Percentiles rank a stretch among this genome's conserved stretches.
Evolutionary conservation across 306 rosid species (phyloP).

Genomic region (Cicer yamashitae): DNA sequence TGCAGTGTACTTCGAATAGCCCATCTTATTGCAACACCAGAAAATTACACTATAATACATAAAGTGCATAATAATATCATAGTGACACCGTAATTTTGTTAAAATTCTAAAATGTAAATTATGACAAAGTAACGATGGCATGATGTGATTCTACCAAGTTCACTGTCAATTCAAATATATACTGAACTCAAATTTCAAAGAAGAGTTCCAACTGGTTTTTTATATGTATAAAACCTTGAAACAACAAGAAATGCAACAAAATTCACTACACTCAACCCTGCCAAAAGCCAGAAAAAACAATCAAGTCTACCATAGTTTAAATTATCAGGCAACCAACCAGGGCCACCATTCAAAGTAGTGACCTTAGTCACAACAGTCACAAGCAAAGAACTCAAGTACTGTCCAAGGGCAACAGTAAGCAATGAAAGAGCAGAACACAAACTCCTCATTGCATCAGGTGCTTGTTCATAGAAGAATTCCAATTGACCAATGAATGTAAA

Average conservation of each 20-base stretch:
- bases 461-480: slow-evolving; percentile 46
- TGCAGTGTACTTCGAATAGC: too few species aligned
- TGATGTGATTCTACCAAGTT: too few species aligned
- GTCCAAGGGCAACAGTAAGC: slow-evolving; percentile 70
- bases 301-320: slow-evolving; percentile 75
- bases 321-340: slow-evolving; percentile 85
- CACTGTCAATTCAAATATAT: too few species aligned
- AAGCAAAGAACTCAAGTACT: slow-evolving; percentile 76
- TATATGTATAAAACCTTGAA: slow-evolving; percentile 64
- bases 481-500: not conserved
- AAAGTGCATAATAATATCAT: too few species aligned
- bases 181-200: not conserved
- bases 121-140: too few species aligned
- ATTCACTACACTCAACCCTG: slow-evolving; percentile 66
- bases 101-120: too few species aligned
- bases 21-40: not conserved
- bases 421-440: slow-evolving; percentile 79
- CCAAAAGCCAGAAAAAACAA: slow-evolving; percentile 74
- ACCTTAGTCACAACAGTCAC: slow-evolving; percentile 61
- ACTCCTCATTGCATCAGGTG: slow-evolving; percentile 90
- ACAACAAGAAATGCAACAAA: slow-evolving; percentile 58
- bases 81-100: too few species aligned
- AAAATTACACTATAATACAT: not conserved
- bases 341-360: slow-evolving; percentile 61
- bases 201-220: slow-evolving; percentile 52